Percentiles rank a stretch among this genome's conserved stretches.
These are phyloP conservation scores for Candida manassasensis DNA, from an alignment of 805 yeast species.

Conservation along the genomic window DNA sequence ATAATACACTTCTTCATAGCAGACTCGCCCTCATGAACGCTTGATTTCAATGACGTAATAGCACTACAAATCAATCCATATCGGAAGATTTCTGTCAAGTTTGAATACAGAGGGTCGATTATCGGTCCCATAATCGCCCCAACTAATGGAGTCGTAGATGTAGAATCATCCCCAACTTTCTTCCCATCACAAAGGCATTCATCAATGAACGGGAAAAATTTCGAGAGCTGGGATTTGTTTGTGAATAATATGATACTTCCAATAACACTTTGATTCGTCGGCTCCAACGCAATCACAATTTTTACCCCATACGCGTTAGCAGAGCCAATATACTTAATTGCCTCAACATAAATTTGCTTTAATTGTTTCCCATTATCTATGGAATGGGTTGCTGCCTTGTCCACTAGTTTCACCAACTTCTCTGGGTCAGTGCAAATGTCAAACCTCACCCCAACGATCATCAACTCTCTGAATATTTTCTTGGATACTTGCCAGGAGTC, in stretches of 20 bases:
- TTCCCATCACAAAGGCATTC: constrained; percentile 21
- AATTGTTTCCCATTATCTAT: constrained; percentile 5
- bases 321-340: constrained; percentile 26
- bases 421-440: constrained; percentile 46
- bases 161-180: background rate
- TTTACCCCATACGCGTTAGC: constrained; percentile 32
- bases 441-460: constrained; percentile 54
- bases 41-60: constrained; percentile 41
- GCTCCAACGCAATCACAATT: constrained; percentile 51
- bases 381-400: constrained; percentile 13
- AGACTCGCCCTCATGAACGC: constrained; percentile 20
- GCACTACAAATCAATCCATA: constrained; percentile 56
- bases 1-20: constrained; percentile 32
- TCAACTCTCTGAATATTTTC: constrained; percentile 49
- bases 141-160: constrained; percentile 16
- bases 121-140: constrained; percentile 53
- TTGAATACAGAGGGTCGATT: constrained; percentile 49
- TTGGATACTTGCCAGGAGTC: constrained; percentile 50
- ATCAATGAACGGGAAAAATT: constrained; percentile 49
- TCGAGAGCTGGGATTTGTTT: constrained; percentile 40
- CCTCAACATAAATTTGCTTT: constrained; percentile 31
- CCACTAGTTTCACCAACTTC: constrained; percentile 39
- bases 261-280: constrained; percentile 46
- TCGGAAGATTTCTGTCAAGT: constrained; percentile 49
- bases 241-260: constrained; percentile 49